A percentile compares a stretch with the other conserved stretches of the same genome.
Conservation (phyloP, 2,329 filamentous ascomycete species). For the Dryadomyces quercivorus region DNA sequence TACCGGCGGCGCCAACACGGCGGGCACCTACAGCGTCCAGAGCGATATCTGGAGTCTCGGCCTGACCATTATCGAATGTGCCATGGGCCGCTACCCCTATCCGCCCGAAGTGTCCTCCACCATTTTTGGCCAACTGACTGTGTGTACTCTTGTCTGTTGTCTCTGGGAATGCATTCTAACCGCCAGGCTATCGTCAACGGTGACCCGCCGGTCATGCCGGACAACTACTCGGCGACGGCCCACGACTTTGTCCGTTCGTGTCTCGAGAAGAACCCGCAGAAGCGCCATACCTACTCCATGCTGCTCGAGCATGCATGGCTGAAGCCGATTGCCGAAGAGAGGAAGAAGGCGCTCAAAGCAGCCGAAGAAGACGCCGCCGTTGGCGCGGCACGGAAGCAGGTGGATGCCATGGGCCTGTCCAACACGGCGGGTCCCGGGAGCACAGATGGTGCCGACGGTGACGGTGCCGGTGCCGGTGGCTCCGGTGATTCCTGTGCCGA, state of each 20-base stretch:
- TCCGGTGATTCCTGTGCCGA: neutral
- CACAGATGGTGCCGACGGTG: slow-evolving; percentile 17
- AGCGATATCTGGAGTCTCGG: slow-evolving; percentile 97
- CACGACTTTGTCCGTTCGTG: slow-evolving; percentile 82
- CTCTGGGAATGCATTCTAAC: neutral
- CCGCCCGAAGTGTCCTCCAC: slow-evolving; percentile 96
- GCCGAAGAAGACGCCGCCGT: slow-evolving; percentile 15
- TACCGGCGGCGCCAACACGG: slow-evolving; percentile 53
- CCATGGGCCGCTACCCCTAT: slow-evolving; percentile 88
- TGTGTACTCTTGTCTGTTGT: slow-evolving; percentile 38
- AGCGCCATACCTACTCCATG: slow-evolving; percentile 88
- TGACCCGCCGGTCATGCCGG: slow-evolving; percentile 81
- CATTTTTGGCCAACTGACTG: slow-evolving; percentile 93
- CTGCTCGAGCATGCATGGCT: slow-evolving; percentile 87
- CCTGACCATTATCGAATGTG: slow-evolving; percentile 89
- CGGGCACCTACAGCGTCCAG: slow-evolving; percentile 92
- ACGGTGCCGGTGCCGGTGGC: no score
- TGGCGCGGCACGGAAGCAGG: slow-evolving; percentile 22
- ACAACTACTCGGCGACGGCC: slow-evolving; percentile 67
- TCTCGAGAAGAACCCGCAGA: slow-evolving; percentile 81
- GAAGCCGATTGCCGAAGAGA: slow-evolving; percentile 20
- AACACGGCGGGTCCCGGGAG: slow-evolving; percentile 21
- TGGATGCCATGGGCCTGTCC: slow-evolving; percentile 21
- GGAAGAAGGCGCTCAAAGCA: slow-evolving; percentile 15
- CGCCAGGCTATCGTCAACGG: slow-evolving; percentile 89